A percentile compares a stretch with the other conserved stretches of the same genome.
Evolutionary conservation across 2,329 filamentous ascomycete species (phyloP).

Genomic region (Scopulariopsis brevicaulis): DNA sequence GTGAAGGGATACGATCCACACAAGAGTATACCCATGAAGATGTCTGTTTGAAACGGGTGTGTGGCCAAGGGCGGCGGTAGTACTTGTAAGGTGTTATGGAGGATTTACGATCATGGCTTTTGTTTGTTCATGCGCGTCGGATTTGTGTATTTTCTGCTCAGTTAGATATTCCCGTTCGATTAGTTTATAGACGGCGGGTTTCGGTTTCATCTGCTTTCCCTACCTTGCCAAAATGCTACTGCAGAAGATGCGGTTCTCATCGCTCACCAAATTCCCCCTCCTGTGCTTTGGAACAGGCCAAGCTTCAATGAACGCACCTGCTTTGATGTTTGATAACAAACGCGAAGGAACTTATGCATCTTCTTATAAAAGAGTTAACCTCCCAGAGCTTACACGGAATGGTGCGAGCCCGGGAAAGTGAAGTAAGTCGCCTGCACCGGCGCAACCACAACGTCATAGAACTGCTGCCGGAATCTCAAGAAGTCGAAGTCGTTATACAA

Average conservation of each 20-base stretch:
- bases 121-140: background rate
- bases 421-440: background rate
- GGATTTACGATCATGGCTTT: background rate
- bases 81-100: background rate
- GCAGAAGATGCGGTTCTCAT: background rate
- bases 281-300: background rate
- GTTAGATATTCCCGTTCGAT: background rate
- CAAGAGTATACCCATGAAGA: constrained; percentile 93
- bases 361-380: no score
- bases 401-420: background rate
- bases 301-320: background rate
- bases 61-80: background rate
- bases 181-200: background rate
- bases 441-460: background rate
- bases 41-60: constrained; percentile 60
- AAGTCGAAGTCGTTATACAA: background rate
- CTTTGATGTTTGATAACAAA: background rate
- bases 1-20: constrained; percentile 84
- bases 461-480: background rate
- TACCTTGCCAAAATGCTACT: constrained; percentile 2
- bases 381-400: no score
- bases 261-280: background rate
- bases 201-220: constrained; percentile 1
- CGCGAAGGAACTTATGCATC: background rate
- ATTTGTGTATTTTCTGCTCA: background rate